Conservation (phyloP, 306 rosid genomes). For the Ammopiptanthus mongolicus region DNA sequence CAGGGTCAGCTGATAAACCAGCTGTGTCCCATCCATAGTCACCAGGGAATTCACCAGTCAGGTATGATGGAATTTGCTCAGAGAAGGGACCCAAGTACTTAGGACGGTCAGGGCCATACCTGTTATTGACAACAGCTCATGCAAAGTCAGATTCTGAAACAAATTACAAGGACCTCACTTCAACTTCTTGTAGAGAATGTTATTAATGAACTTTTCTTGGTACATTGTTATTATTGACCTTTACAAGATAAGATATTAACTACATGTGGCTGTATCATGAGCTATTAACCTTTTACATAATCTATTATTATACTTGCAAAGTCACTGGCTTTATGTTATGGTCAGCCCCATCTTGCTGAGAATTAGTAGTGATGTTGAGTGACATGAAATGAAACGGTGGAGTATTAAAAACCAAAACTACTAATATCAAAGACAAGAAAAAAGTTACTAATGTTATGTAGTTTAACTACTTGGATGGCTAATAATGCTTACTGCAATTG, state of each 20-base stretch:
- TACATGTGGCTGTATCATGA: background rate
- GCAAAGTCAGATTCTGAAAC: slow-evolving; percentile 21
- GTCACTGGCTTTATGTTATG: background rate
- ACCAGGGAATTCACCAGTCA: slow-evolving; percentile 89
- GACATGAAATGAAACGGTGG: background rate
- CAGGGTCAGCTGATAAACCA: slow-evolving; percentile 94
- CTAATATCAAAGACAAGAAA: background rate
- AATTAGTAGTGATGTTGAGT: background rate
- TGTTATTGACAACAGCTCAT: slow-evolving; percentile 29
- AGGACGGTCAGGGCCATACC: slow-evolving; percentile 96
- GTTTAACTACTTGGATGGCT: background rate
- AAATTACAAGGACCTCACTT: background rate
- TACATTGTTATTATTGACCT: background rate
- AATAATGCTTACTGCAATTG: background rate
- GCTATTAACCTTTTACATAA: background rate
- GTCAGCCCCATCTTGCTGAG: background rate
- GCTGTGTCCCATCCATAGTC: slow-evolving; percentile 99
- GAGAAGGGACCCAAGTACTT: slow-evolving; percentile 98
- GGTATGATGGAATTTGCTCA: slow-evolving; percentile 89
- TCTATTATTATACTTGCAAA: background rate
- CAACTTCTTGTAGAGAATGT: background rate
- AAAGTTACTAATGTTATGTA: background rate
- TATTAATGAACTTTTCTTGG: background rate
- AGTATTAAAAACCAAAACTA: background rate
- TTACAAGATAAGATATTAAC: background rate